phyloP scores from a whole-genome alignment of 164 flowering plant genomes.

The Vitis rupestris region DNA sequence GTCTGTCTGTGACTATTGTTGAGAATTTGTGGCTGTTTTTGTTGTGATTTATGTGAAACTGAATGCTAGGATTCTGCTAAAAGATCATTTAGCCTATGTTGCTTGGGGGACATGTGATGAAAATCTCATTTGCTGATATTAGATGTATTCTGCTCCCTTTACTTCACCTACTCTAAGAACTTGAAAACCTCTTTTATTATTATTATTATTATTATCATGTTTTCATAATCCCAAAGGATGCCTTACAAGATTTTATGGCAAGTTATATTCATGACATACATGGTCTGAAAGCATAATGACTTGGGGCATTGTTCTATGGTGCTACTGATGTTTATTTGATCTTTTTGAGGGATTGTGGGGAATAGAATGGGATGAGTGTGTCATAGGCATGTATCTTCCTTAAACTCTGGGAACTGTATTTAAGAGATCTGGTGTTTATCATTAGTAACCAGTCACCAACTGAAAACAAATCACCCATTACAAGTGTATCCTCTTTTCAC shows the following conservation, averaged over 20 bases:
- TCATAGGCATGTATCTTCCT: too few species aligned
- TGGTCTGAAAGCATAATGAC: too few species aligned
- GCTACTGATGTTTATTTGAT: too few species aligned
- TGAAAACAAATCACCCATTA: too few species aligned
- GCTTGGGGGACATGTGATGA: neutral
- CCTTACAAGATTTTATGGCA: neutral
- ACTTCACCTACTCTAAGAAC: neutral
- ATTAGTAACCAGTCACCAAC: too few species aligned
- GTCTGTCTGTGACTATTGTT: neutral
- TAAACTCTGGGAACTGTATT: too few species aligned
- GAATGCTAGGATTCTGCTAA: neutral
- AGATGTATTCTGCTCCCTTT: neutral
- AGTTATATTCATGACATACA: too few species aligned
- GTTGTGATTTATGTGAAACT: neutral
- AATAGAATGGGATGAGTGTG: too few species aligned
- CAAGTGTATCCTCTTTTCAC: too few species aligned
- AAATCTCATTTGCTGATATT: neutral
- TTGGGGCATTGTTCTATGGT: too few species aligned
- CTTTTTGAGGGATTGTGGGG: too few species aligned
- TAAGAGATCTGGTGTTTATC: too few species aligned
- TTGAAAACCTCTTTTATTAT: neutral
- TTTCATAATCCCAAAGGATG: neutral
- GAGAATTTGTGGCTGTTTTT: neutral
- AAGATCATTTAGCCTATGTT: neutral
- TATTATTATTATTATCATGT: neutral